Conservation (phyloP, 441 rosid species). For the Pelargonium cotyledonis region DNA sequence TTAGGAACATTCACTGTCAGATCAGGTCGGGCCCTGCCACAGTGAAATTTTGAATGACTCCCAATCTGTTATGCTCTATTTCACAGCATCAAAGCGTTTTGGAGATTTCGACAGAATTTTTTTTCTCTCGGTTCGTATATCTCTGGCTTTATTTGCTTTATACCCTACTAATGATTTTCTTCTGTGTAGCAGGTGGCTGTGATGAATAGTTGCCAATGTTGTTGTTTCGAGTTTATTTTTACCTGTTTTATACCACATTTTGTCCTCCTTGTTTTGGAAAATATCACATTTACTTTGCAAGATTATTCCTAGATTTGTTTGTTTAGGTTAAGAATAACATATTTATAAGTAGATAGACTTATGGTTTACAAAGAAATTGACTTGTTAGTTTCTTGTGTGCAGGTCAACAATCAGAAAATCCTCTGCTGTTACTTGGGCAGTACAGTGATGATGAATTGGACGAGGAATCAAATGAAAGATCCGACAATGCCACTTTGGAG, state of each 20-base stretch:
- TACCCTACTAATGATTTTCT: slow-evolving; percentile 51
- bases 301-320: slow-evolving; percentile 23
- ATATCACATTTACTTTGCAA: slow-evolving; percentile 12
- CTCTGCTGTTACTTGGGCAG: slow-evolving; percentile 82
- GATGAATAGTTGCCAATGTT: slow-evolving; percentile 29
- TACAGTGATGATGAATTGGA: slow-evolving; percentile 88
- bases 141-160: slow-evolving; percentile 73
- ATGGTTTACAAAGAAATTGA: slow-evolving; percentile 31
- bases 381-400: slow-evolving; percentile 36
- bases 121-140: slow-evolving; percentile 87
- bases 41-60: slow-evolving; percentile 58
- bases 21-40: slow-evolving; percentile 68
- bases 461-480: slow-evolving; percentile 36
- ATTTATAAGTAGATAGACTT: slow-evolving; percentile 11
- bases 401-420: slow-evolving; percentile 72
- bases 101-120: slow-evolving; percentile 60
- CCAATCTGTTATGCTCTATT: slow-evolving; percentile 49
- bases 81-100: slow-evolving; percentile 52
- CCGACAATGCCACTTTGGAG: slow-evolving; percentile 27
- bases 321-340: slow-evolving; percentile 18
- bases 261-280: slow-evolving; percentile 14
- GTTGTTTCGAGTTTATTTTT: slow-evolving; percentile 15
- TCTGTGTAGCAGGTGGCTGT: slow-evolving; percentile 66
- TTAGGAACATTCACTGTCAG: slow-evolving; percentile 51
- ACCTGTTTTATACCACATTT: slow-evolving; percentile 17